These are phyloP conservation scores for Helminthosporium solani DNA, from an alignment of 2,329 filamentous ascomycete genomes.

Conservation along the genomic window DNA sequence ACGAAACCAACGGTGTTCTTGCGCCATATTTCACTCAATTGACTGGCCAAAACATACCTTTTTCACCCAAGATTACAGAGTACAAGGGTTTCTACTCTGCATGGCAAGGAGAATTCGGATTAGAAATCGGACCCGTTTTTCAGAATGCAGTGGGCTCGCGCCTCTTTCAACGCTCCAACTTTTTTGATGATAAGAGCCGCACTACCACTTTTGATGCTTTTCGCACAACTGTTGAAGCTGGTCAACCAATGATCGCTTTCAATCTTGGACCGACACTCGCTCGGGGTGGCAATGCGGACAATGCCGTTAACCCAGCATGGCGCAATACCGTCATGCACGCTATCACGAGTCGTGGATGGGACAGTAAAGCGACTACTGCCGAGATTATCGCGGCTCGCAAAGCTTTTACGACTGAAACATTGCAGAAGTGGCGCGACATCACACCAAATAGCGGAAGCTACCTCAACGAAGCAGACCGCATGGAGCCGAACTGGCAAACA, in stretches of 20 bases:
- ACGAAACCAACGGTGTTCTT: slow-evolving; percentile 14
- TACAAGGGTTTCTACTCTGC: slow-evolving; percentile 28
- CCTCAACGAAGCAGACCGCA: slow-evolving; percentile 39
- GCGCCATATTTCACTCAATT: slow-evolving; percentile 14
- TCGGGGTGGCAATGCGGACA: slow-evolving; percentile 21
- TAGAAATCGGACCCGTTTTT: slow-evolving; percentile 18
- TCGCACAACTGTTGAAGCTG: slow-evolving; percentile 23
- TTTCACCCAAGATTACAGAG: slow-evolving; percentile 32
- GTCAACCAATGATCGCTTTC: slow-evolving; percentile 21
- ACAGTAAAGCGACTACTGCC: slow-evolving; percentile 5
- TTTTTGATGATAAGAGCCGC: slow-evolving; percentile 21
- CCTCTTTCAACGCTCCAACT: slow-evolving; percentile 31
- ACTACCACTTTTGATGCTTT: slow-evolving; percentile 29
- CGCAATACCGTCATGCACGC: slow-evolving; percentile 25
- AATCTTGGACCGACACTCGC: slow-evolving; percentile 22
- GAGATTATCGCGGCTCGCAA: slow-evolving; percentile 15
- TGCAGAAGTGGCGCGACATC: slow-evolving; percentile 28
- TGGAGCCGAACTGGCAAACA: slow-evolving; percentile 39
- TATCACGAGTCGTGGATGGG: slow-evolving; percentile 14
- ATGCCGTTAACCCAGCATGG: slow-evolving; percentile 29
- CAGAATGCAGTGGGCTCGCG: slow-evolving; percentile 16
- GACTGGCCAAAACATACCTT: slow-evolving; percentile 23
- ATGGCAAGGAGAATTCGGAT: slow-evolving; percentile 33
- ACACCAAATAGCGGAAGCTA: slow-evolving; percentile 30
- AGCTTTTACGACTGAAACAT: slow-evolving; percentile 22